These are phyloP conservation scores for Agastache rugosa DNA, from an alignment of 257 asterid species.

Conservation along the genomic window DNA sequence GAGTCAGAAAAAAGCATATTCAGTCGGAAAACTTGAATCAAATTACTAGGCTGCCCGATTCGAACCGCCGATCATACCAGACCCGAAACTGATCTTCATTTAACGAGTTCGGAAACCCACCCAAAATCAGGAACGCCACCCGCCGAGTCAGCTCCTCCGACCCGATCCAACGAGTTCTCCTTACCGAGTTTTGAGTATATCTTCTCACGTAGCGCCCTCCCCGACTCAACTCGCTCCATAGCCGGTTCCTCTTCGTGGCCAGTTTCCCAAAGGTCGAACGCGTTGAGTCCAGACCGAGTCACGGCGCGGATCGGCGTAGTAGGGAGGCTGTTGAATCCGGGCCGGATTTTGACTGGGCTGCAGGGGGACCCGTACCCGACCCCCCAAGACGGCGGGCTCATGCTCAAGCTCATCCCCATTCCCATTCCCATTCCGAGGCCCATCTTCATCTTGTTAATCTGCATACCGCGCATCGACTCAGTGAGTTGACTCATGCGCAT, in stretches of 20 bases:
- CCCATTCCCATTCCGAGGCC: slow-evolving; percentile 38
- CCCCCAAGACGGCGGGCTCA: slow-evolving; percentile 53
- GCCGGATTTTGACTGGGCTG: slow-evolving; percentile 35
- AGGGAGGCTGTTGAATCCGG: slow-evolving; percentile 50
- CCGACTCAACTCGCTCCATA: slow-evolving; percentile 64
- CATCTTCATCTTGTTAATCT: slow-evolving; percentile 40
- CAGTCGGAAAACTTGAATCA: slow-evolving; percentile 33
- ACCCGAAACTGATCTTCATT: slow-evolving; percentile 35
- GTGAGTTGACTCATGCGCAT: slow-evolving; percentile 40
- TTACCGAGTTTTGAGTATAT: slow-evolving; percentile 53
- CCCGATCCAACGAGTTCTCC: slow-evolving; percentile 54
- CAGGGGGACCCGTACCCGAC: slow-evolving; percentile 45
- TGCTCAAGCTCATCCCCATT: slow-evolving; percentile 39
- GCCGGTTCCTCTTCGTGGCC: slow-evolving; percentile 45
- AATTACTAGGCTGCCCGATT: slow-evolving; percentile 28
- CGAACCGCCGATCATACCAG: slow-evolving; percentile 1
- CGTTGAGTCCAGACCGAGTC: slow-evolving; percentile 41
- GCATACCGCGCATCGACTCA: slow-evolving; percentile 50
- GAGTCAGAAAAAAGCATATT: slow-evolving; percentile 31
- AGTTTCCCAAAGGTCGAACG: slow-evolving; percentile 42
- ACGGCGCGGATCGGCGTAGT: slow-evolving; percentile 45
- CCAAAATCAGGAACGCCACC: slow-evolving; percentile 41
- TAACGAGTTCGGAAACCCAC: slow-evolving; percentile 70
- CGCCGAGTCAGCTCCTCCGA: slow-evolving; percentile 22
- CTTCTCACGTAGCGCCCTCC: slow-evolving; percentile 48